These are phyloP conservation scores for Rhizopus sp. DNA, from an alignment of 371 early-diverging fungal species.

Conservation along the genomic window DNA sequence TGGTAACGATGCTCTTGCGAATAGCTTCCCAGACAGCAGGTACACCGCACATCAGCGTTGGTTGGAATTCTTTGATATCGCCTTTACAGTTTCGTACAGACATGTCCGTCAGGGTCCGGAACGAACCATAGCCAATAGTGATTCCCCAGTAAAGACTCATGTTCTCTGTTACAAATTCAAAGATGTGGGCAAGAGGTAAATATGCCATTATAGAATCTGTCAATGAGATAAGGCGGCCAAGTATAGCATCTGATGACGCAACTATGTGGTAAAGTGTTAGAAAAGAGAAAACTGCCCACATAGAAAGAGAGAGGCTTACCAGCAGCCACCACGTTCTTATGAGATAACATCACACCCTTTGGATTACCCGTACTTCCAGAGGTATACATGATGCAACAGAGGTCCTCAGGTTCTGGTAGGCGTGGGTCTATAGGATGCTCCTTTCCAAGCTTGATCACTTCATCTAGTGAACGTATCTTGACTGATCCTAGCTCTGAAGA, in stretches of 20 bases:
- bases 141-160: constrained; percentile 75
- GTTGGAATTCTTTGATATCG: constrained; percentile 91
- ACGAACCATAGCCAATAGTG: constrained; percentile 85
- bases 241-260: constrained; percentile 57
- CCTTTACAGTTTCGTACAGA: constrained; percentile 92
- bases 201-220: constrained; percentile 82
- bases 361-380: constrained; percentile 93
- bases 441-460: constrained; percentile 64
- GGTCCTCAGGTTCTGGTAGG: constrained; percentile 73
- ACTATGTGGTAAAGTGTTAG: constrained; percentile 32
- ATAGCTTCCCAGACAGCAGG: constrained; percentile 94
- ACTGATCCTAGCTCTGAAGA: constrained; percentile 27
- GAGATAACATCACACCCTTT: constrained; percentile 89
- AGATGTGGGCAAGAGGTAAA: constrained; percentile 94
- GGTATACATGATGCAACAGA: constrained; percentile 96
- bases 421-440: constrained; percentile 61
- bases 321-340: constrained; percentile 81
- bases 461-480: constrained; percentile 45
- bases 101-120: constrained; percentile 87
- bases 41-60: constrained; percentile 92
- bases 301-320: constrained; percentile 36
- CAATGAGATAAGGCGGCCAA: constrained; percentile 48
- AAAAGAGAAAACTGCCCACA: no score
- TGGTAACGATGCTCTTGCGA: constrained; percentile 80
- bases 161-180: constrained; percentile 85